phyloP scores from a whole-genome alignment of 768 basidiomycete genomes.

The Krasilnikovozyma curviuscula region DNA sequence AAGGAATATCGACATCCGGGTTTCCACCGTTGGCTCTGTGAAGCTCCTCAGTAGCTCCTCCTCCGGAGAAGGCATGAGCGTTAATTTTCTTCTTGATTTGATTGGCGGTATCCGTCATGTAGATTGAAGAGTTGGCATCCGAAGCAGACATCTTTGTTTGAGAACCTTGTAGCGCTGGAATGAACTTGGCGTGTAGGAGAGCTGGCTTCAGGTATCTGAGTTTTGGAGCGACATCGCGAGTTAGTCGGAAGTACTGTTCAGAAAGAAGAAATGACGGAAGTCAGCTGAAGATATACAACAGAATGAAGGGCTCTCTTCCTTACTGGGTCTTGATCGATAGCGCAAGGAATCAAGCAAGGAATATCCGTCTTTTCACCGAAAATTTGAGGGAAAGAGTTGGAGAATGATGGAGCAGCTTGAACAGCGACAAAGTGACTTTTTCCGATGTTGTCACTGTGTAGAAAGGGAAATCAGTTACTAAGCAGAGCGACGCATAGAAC shows the following conservation, averaged over 20 bases:
- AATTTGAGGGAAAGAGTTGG: slow-evolving; percentile 95
- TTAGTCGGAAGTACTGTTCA: slow-evolving; percentile 90
- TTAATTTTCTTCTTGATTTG: slow-evolving; percentile 98
- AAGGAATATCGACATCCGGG: slow-evolving; percentile 85
- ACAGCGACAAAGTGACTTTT: slow-evolving; percentile 91
- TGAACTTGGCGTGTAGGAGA: slow-evolving; percentile 86
- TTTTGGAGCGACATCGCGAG: slow-evolving; percentile 81
- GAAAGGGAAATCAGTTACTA: not conserved
- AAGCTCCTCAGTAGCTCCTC: slow-evolving; percentile 65
- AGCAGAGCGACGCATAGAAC: not conserved
- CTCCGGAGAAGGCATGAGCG: slow-evolving; percentile 87
- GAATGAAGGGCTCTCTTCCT: not conserved
- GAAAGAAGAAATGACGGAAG: slow-evolving; percentile 6
- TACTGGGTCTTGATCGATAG: slow-evolving; percentile 58
- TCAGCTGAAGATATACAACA: not conserved
- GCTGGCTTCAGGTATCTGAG: slow-evolving; percentile 91
- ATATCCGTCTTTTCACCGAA: slow-evolving; percentile 65
- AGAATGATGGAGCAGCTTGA: slow-evolving; percentile 91
- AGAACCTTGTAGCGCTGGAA: slow-evolving; percentile 91
- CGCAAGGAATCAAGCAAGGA: slow-evolving; percentile 88
- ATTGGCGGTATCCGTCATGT: slow-evolving; percentile 76
- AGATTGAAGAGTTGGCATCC: slow-evolving; percentile 78
- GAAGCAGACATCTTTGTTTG: slow-evolving; percentile 99
- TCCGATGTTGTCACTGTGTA: slow-evolving; percentile 77
- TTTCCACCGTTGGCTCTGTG: slow-evolving; percentile 73